Evolutionary conservation across 2,329 filamentous ascomycete species (phyloP).

Genomic region (Didymella keratinophila): DNA sequence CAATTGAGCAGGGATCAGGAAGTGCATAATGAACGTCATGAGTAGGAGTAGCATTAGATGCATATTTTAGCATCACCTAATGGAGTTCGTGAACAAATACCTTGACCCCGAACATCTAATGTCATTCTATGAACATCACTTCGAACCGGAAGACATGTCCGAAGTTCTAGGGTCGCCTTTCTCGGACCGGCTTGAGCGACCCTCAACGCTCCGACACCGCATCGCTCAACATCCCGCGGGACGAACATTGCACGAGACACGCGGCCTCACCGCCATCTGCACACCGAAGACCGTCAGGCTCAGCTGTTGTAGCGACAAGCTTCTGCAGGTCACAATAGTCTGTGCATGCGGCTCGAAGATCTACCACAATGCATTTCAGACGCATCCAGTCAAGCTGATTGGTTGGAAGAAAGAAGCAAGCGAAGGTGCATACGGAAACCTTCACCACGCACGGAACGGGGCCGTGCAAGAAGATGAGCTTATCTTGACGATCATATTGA

Average conservation of each 20-base stretch:
- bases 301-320: neutral
- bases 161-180: neutral
- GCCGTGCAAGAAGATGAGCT: neutral
- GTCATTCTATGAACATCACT: neutral
- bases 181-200: neutral
- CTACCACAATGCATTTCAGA: neutral
- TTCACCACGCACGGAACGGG: neutral
- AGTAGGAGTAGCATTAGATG: neutral
- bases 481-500: neutral
- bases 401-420: neutral
- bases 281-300: neutral
- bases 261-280: neutral
- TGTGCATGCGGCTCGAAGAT: neutral
- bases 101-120: neutral
- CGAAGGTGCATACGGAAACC: neutral
- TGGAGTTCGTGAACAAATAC: neutral
- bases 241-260: neutral
- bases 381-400: neutral
- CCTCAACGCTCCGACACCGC: neutral
- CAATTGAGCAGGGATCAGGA: neutral
- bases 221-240: neutral
- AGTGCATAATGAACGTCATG: neutral
- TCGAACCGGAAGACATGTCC: neutral
- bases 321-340: neutral
- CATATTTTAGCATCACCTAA: neutral